These are phyloP conservation scores for Calophaca sinica DNA, from an alignment of 306 rosid genomes.

Conservation along the genomic window DNA sequence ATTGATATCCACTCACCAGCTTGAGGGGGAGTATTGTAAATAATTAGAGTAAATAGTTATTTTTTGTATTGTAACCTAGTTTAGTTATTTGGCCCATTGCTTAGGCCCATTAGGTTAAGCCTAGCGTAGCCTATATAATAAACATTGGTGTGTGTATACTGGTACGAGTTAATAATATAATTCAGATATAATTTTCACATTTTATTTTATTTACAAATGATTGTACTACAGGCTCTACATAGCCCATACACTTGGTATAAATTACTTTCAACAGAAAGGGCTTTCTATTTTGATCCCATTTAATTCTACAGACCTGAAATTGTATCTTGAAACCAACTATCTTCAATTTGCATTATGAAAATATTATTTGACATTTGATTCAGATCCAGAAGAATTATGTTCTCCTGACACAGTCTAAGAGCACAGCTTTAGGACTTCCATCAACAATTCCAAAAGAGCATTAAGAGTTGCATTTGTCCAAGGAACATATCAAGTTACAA, in stretches of 20 bases:
- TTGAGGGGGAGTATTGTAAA: too few relatives aligned
- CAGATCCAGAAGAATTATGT: neutral
- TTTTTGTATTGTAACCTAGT: too few relatives aligned
- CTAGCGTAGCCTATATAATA: too few relatives aligned
- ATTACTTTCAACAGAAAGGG: slow-evolving; percentile 12
- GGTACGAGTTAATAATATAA: too few relatives aligned
- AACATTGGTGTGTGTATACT: too few relatives aligned
- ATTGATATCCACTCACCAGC: too few relatives aligned
- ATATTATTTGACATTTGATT: slow-evolving; percentile 14
- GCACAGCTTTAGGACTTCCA: slow-evolving; percentile 32
- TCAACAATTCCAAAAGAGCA: slow-evolving; percentile 25
- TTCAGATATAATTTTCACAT: too few relatives aligned
- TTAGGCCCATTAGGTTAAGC: too few relatives aligned
- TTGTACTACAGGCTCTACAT: slow-evolving; percentile 17
- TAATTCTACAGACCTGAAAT: slow-evolving; percentile 24
- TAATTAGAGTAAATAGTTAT: too few relatives aligned
- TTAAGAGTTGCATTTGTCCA: slow-evolving; percentile 7
- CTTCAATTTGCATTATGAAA: slow-evolving; percentile 3
- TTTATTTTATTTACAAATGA: too few relatives aligned
- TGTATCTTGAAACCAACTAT: slow-evolving; percentile 37
- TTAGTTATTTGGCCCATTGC: too few relatives aligned
- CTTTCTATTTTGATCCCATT: slow-evolving; percentile 14
- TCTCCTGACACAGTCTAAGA: slow-evolving; percentile 29
- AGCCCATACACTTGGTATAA: slow-evolving; percentile 27
- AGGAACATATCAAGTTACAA: slow-evolving; percentile 30